Base-by-base conservation (phyloP, 371 early-diverging fungal genomes). In the Gilbertella persicaria region DNA sequence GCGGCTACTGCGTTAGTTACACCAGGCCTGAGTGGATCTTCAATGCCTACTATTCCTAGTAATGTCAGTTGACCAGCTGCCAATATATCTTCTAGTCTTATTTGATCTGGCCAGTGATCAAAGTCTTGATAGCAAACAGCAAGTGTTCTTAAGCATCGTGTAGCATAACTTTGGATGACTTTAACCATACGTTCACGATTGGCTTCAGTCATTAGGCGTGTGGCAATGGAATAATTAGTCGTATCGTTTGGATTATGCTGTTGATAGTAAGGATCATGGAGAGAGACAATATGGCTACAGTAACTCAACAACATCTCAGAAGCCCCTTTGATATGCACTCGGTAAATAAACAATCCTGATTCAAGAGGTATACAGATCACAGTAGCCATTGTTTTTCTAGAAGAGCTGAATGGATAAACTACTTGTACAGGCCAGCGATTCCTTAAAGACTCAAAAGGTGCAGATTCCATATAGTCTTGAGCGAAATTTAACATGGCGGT, bases 301-400 rank as follows among this genome's bases (percentile, higher is more conserved):
- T 48, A 48, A 6, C 25, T 42, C 9, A 95, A 67, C 2, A 95
- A 70, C 19, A 92, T 74, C 63, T 95, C 96, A 9, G 91, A 83
- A 5, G 94, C 96, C 20, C 95, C 96, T 68, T 96, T 96, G 50
- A 86, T 72, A 51, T 87, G 86, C 4, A 90, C 51, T 23, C 90
- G 79, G 62, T 82, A 91, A 8, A 49, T 42, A 1, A 42, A 28
- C 6, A 20, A 5, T 1, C 47, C 43, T 19, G 40, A 35, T 17
- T 20, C 28, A 13, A 35, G 19, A 7, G 62, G 51, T 6, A 86
- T 71, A 37, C 83, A 72, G n/a, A 92, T 73, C 19, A 93, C 74
- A 2, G 92, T 88, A 2, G 84, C 76, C 96, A 95, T 96, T 38
- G 86, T 71, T 73, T 97, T 96, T 41, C 83, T 73, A 21, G 88